Base-by-base conservation (phyloP, 1,284 basidiomycete genomes). In the Fereydounia khargensis region DNA sequence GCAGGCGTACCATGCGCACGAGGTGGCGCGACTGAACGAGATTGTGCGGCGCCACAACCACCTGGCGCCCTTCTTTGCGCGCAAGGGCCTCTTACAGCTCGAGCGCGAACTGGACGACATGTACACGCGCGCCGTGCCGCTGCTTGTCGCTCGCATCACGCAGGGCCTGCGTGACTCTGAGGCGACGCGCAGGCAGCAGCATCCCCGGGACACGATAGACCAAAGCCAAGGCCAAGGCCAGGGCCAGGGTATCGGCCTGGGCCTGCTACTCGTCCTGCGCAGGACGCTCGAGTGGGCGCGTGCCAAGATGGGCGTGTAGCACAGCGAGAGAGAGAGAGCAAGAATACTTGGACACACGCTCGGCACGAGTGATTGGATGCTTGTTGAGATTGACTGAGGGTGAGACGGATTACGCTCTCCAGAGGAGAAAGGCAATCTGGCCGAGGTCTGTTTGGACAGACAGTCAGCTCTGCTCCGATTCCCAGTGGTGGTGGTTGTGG, bases 361-460 rank as follows among this genome's bases (percentile, higher is more conserved):
- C n/a, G n/a, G n/a, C n/a, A n/a, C n/a, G n/a, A n/a, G n/a, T n/a
- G n/a, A n/a, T n/a, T n/a, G n/a, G n/a, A n/a, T n/a, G n/a, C n/a
- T n/a, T n/a, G n/a, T n/a, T n/a, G n/a, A n/a, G n/a, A n/a, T n/a
- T n/a, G n/a, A n/a, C n/a, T n/a, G n/a, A n/a, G n/a, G n/a, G 18
- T 21, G 35, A 25, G n/a, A 5, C 4, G 33, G 2, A 20, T 42
- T 51, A 75, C 17, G 73, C 71, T 28, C 73, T 50, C 73, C 73
- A 75, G 17, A 75, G 48, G 2, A 75, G 44, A 53, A 75, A 75
- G 3, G 73, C 73, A 47, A 74, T 67, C 30, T 65, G 56, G 7
- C 70, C 73, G 3, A 75, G 50, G 42, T 74, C 72, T 73, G 59
- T 19, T 17, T 11, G 21, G 23, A 19, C 25, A 42, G 22, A n/a